Evolutionary conservation across 1,139 yeast species (phyloP), one percentile per base, ranked within the genome.

Genomic region (Nakaseomyces glabratus): DNA sequence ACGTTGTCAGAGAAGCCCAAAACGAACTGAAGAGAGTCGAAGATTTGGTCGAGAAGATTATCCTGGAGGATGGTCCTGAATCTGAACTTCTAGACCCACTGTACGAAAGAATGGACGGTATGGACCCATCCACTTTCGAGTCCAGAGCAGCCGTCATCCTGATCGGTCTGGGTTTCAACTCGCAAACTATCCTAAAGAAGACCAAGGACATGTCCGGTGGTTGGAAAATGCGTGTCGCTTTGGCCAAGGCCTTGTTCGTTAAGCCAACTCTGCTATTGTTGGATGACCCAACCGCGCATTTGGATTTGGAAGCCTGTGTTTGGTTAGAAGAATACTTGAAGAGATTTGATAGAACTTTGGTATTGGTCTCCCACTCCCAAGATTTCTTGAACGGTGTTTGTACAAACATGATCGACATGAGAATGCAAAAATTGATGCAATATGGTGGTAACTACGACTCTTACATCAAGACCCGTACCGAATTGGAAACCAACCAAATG

Each of bases 201-300:
- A 90, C 98, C 57, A 88, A 85, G 66, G 98, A 90, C 61, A 90
- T 90, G 98, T 85, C 96, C 60, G 99, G 99, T 76, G 85, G 85
- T 55, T 77, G 85, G 85, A 76, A 76, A 68, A 76, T 77, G 82
- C 74, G 84, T 66, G 84, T 76, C 41, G 82, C 84, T 38, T 64
- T 77, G 44, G 82, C 84, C 36, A 76, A 76, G 60, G 85, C 85
- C 16, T 69, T 81, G 51, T 79, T 81, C 68, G 93, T 84, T 46
- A 82, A 84, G 65, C 94, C 95, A 56, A 81, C 93, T 37, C 65
- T 84, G 51, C 68, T 84, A 54, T 69, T 84, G 51, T 72, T 84
- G 60, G 99, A 90, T 69, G 98, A 90, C 63, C 99, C 99, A 55
- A 93, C 99, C 50, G 98, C 98, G 44, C 98, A 90, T 67, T 82